Percentiles rank a stretch among this genome's conserved stretches.
phyloP scores from a whole-genome alignment of 139 green algal species.

The Chlamydomonas eustigma region DNA sequence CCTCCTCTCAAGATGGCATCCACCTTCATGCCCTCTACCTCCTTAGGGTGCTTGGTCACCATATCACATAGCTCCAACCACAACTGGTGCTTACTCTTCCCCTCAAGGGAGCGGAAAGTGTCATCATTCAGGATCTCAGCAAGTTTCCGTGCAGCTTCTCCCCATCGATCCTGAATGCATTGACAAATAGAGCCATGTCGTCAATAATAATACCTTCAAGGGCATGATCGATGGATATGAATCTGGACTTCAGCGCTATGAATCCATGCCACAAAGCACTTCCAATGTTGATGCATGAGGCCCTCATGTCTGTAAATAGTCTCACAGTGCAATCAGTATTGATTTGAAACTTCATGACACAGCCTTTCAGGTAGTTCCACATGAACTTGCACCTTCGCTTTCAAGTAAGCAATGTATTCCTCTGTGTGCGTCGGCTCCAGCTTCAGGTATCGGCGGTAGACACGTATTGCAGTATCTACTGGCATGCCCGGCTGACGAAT shows the following conservation, averaged over 20 bases:
- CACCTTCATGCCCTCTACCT: slow-evolving; percentile 63
- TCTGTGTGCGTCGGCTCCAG: slow-evolving; percentile 92
- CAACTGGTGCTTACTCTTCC: slow-evolving; percentile 93
- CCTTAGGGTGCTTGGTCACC: slow-evolving; percentile 81
- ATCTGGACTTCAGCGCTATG: too few relatives aligned
- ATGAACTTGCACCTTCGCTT: slow-evolving; percentile 50
- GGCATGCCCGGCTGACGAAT: slow-evolving; percentile 72
- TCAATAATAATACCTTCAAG: too few relatives aligned
- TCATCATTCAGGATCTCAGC: slow-evolving; percentile 83
- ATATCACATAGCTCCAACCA: slow-evolving; percentile 99
- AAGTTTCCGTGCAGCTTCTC: slow-evolving; percentile 76
- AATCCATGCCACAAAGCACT: too few relatives aligned
- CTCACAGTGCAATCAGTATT: too few relatives aligned
- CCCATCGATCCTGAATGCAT: slow-evolving; percentile 62
- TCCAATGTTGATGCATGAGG: too few relatives aligned
- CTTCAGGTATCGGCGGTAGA: slow-evolving; percentile 96
- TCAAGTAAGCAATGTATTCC: slow-evolving; percentile 94
- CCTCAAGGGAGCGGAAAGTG: slow-evolving; percentile 80
- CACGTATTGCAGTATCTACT: slow-evolving; percentile 83
- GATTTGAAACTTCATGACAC: too few relatives aligned
- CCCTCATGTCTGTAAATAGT: too few relatives aligned
- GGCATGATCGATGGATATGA: too few relatives aligned
- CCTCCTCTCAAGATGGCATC: slow-evolving; percentile 79
- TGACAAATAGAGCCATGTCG: too few relatives aligned
- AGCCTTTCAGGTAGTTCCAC: too few relatives aligned